phyloP scores from a whole-genome alignment of 2,329 filamentous ascomycete species.

The Drechslerella dactyloides region DNA sequence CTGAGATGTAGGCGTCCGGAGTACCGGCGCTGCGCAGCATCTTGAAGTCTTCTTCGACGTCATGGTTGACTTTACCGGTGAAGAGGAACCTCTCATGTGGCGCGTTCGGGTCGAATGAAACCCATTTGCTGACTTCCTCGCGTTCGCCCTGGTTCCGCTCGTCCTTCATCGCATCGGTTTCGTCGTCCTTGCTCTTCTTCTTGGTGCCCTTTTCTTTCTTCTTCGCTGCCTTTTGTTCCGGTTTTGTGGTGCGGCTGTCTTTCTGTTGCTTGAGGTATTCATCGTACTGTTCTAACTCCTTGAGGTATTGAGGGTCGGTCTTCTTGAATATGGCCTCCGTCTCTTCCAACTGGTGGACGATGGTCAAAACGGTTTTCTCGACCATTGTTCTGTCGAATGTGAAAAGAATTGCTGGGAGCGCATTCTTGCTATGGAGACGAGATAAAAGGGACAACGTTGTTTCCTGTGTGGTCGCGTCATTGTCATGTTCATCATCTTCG shows the following conservation, averaged over 20 bases:
- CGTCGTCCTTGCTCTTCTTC: conserved; percentile 60
- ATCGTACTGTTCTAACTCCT: conserved; percentile 63
- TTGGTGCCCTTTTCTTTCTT: conserved; percentile 59
- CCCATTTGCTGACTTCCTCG: conserved; percentile 65
- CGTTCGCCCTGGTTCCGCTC: conserved; percentile 57
- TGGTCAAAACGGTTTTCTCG: conserved; percentile 60
- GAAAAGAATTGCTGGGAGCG: conserved; percentile 76
- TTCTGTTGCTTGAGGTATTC: conserved; percentile 63
- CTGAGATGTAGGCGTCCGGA: conserved; percentile 65
- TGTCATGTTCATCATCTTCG: conserved; percentile 55
- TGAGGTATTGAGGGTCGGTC: conserved; percentile 66
- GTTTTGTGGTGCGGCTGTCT: conserved; percentile 50
- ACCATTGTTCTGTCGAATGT: conserved; percentile 74
- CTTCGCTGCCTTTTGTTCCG: conserved; percentile 5
- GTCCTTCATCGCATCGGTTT: conserved; percentile 64
- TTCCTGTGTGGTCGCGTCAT: conserved; percentile 54
- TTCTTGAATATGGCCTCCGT: conserved; percentile 67
- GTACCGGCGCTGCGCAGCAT: conserved; percentile 64
- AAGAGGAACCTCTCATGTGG: conserved; percentile 71
- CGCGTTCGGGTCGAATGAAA: conserved; percentile 71
- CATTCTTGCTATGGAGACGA: conserved; percentile 68
- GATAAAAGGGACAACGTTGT: conserved; percentile 67
- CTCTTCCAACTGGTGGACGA: conserved; percentile 64
- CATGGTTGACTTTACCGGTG: conserved; percentile 65
- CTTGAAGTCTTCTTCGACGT: conserved; percentile 65